These are phyloP conservation scores for Endocalyx cinctus DNA, from an alignment of 2,329 filamentous ascomycete species.

Conservation along the genomic window DNA sequence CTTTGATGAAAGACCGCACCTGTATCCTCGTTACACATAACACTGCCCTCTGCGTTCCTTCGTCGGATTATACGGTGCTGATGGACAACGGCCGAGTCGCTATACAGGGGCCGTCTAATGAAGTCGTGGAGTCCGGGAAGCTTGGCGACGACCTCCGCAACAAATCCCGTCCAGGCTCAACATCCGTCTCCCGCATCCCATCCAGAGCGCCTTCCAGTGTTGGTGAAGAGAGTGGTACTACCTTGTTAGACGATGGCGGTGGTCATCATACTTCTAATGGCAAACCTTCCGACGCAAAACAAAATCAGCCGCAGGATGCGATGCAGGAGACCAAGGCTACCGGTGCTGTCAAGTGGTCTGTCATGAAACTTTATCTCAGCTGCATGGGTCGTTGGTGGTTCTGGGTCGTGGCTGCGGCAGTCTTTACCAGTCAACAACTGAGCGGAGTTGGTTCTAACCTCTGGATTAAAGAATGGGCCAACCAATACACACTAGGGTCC, in stretches of 20 bases:
- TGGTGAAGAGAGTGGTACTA: constrained; percentile 56
- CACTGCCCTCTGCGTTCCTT: constrained; percentile 77
- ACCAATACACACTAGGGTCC: constrained; percentile 62
- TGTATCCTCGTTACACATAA: constrained; percentile 97
- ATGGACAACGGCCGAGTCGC: constrained; percentile 81
- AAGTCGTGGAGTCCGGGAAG: constrained; percentile 81
- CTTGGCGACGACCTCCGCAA: constrained; percentile 79
- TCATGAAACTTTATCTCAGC: constrained; percentile 77
- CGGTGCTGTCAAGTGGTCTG: constrained; percentile 82
- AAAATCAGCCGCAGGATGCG: constrained; percentile 47
- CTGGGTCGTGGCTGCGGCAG: constrained; percentile 70
- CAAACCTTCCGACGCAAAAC: constrained; percentile 41
- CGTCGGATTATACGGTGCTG: constrained; percentile 74
- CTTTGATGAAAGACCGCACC: constrained; percentile 81
- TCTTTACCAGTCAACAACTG: constrained; percentile 80
- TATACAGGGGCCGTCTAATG: constrained; percentile 69
- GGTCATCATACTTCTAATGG: constrained; percentile 42
- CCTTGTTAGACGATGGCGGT: constrained; percentile 49
- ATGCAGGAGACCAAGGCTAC: constrained; percentile 75
- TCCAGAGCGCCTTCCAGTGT: constrained; percentile 76
- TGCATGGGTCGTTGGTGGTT: constrained; percentile 98
- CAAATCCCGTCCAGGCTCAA: constrained; percentile 65
- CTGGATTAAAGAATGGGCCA: constrained; percentile 95
- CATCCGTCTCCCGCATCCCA: constrained; percentile 64
- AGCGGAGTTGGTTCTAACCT: constrained; percentile 83